These are phyloP conservation scores for Teratosphaeria epicoccoides DNA, from an alignment of 2,329 filamentous ascomycete genomes.

Conservation along the genomic window DNA sequence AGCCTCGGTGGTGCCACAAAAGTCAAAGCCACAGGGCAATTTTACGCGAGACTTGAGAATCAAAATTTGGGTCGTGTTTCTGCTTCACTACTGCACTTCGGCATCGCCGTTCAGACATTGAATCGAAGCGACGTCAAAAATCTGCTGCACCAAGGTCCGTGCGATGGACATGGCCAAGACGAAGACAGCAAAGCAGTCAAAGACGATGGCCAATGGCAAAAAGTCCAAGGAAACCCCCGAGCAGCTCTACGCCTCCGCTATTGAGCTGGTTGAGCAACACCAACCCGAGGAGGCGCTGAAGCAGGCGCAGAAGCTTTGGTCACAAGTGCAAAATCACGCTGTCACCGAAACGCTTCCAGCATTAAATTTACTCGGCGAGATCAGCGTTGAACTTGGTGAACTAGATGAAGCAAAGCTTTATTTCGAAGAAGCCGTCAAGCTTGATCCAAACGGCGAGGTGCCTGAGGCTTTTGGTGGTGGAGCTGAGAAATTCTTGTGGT, in stretches of 20 bases:
- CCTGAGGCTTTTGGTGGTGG: conserved; percentile 67
- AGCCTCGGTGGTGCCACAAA: not conserved
- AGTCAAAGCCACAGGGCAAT: not conserved
- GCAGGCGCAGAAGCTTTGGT: conserved; percentile 44
- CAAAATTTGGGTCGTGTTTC: not conserved
- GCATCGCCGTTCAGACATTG: not conserved
- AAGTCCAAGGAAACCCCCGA: conserved; percentile 41
- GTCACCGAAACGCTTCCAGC: conserved; percentile 46
- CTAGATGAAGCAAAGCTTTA: conserved; percentile 60
- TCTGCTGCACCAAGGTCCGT: not conserved
- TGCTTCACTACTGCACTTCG: not conserved
- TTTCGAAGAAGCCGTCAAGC: conserved; percentile 61
- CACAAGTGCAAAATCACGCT: conserved; percentile 31
- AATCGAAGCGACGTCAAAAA: not conserved
- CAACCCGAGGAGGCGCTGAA: conserved; percentile 48
- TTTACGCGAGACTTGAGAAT: not conserved
- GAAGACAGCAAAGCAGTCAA: conserved; percentile 38
- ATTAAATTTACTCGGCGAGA: conserved; percentile 68
- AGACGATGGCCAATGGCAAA: conserved; percentile 30
- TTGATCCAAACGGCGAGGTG: conserved; percentile 65
- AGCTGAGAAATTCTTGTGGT: conserved; percentile 86
- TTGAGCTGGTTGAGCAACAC: conserved; percentile 46
- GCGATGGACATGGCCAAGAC: conserved; percentile 20
- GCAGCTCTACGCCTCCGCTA: conserved; percentile 47
- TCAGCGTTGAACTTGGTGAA: conserved; percentile 73